Evolutionary conservation across 2,329 filamentous ascomycete species (phyloP), one percentile per base, ranked within the genome.

Genomic region (Fusarium sp.): DNA sequence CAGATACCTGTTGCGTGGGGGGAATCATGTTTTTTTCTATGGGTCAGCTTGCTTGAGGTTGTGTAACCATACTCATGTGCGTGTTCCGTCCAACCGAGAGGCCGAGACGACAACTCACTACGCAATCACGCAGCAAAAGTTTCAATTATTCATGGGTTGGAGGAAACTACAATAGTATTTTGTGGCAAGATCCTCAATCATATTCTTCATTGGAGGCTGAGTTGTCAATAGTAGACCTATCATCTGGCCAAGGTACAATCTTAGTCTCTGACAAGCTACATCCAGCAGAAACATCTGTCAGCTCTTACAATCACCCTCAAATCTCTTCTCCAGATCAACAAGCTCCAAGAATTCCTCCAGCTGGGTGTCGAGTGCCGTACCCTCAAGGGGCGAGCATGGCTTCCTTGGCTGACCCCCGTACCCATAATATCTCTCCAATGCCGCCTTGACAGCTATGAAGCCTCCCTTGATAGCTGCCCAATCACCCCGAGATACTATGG

Each of bases 401-500:
- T 66, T 65, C 52, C 91, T 84, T 25, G 88, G 88, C 77, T 84
- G 86, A 1, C 88, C 92, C 25, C 90, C 92, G 76, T 94, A 94
- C 9, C 89, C 90, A 73, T 88, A 89, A 80, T 90, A 91, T 32
- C 86, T 84, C 79, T 90, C 84, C 78, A 94, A 80, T 2, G 87
- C 91, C 54, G 89, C 88, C 85, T 94, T 94, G 70, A 92, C 92
- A 5, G 90, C 91, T 33, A 93, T 88, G 73, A 94, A 90, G 1
- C 92, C 92, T 15, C 90, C 90, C 77, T 92, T 87, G 70, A 93
- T 93, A 56, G 90, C 90, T 0, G 87, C 88, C 92, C 92, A 94
- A 82, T 94, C 92, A 25, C 90, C 92, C 37, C 88, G 84, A 1
- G 91, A 91, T 25, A 94, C 87, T 33, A 92, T 81, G 38, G 86